Conservation (phyloP, 345 rosid genomes). For the Hirschfeldia incana region DNA sequence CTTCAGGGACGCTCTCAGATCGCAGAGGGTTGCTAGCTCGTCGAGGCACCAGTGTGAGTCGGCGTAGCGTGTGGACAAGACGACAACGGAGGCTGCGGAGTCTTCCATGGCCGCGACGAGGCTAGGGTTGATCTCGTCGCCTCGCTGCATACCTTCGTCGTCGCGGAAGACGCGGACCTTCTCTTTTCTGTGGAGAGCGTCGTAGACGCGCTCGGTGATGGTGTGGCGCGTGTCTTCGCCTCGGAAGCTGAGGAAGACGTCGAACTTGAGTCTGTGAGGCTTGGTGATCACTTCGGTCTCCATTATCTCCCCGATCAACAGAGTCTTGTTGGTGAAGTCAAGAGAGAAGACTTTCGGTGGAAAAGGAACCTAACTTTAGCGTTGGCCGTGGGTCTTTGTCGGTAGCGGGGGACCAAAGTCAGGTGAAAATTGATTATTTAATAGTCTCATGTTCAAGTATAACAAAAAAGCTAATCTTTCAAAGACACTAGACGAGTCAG, state of each 20-base stretch:
- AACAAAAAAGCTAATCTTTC: too few relatives aligned
- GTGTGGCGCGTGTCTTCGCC: constrained; percentile 53
- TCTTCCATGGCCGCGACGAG: constrained; percentile 51
- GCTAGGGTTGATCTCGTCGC: constrained; percentile 45
- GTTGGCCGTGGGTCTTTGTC: not conserved
- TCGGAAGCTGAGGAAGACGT: constrained; percentile 61
- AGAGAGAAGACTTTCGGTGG: not conserved
- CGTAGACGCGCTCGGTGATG: constrained; percentile 36
- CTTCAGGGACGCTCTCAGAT: not conserved
- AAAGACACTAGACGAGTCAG: not conserved
- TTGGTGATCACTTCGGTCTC: not conserved
- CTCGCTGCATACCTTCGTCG: constrained; percentile 45
- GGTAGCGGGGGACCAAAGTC: not conserved
- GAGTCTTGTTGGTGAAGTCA: not conserved
- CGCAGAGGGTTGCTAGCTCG: constrained; percentile 48
- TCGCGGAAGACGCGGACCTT: constrained; percentile 47
- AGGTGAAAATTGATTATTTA: not conserved
- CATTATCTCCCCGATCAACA: constrained; percentile 11
- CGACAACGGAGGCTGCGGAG: constrained; percentile 48
- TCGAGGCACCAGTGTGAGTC: constrained; percentile 54
- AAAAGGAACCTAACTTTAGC: not conserved
- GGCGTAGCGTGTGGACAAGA: constrained; percentile 47
- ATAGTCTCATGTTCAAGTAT: not conserved
- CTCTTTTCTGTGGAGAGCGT: constrained; percentile 8
- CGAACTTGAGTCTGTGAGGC: constrained; percentile 47